Evolutionary conservation across 2,329 filamentous ascomycete genomes (phyloP).

Genomic region (Cytospora leucostoma): DNA sequence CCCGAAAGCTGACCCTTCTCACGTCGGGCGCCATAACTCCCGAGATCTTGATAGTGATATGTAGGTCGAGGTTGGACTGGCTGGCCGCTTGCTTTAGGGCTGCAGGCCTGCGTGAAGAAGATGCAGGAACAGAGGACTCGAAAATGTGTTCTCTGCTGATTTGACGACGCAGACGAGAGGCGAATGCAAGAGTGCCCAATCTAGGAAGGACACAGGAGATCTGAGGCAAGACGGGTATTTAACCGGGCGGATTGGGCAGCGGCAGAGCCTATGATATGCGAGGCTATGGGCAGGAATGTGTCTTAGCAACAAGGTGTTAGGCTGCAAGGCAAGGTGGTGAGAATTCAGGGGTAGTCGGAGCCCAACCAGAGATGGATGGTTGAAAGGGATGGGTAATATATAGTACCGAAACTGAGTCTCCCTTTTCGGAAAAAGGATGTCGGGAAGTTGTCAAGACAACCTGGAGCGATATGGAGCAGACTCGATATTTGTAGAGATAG

Average conservation of each 20-base stretch:
- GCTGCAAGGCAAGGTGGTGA: slow-evolving; percentile 24
- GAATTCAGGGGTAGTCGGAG: slow-evolving; percentile 25
- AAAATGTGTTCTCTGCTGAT: slow-evolving; percentile 39
- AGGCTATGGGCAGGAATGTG: slow-evolving; percentile 32
- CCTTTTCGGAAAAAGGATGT: slow-evolving; percentile 4
- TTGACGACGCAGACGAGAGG: slow-evolving; percentile 32
- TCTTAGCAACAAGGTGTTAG: slow-evolving; percentile 20
- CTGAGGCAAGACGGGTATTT: slow-evolving; percentile 29
- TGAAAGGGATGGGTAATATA: slow-evolving; percentile 16
- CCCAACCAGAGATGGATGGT: slow-evolving; percentile 24
- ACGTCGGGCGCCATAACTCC: slow-evolving; percentile 17
- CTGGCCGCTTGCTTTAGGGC: slow-evolving; percentile 17
- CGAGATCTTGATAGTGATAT: not conserved
- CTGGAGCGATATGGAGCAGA: not conserved
- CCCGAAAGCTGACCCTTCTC: slow-evolving; percentile 38
- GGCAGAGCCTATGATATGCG: slow-evolving; percentile 26
- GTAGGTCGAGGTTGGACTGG: not conserved
- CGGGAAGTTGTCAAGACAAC: not conserved
- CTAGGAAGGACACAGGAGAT: slow-evolving; percentile 32
- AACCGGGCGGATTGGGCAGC: slow-evolving; percentile 32
- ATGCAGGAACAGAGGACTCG: slow-evolving; percentile 25
- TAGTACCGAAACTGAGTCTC: slow-evolving; percentile 10
- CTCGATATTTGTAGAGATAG: not conserved
- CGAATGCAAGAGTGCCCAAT: slow-evolving; percentile 39
- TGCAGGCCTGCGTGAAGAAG: slow-evolving; percentile 7